Conservation (phyloP, 2,329 filamentous ascomycete species). For the Cercospora zeina region DNA sequence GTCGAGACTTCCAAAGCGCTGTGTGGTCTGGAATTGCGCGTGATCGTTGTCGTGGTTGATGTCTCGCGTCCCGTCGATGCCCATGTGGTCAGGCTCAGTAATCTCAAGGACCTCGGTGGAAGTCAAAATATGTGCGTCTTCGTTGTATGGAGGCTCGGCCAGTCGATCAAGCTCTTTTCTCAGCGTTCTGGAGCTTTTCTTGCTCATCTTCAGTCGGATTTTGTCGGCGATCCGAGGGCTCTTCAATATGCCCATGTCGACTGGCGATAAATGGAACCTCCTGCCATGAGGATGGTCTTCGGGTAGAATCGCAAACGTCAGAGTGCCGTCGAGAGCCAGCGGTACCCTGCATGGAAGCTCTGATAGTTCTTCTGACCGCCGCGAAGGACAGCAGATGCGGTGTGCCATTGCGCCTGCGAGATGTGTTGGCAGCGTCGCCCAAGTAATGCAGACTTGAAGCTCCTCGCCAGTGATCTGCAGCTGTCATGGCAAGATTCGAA, state of each 20-base stretch:
- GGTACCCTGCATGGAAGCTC: constrained; percentile 2
- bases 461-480: neutral
- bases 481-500: neutral
- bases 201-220: constrained; percentile 24
- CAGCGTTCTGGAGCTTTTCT: constrained; percentile 21
- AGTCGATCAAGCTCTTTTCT: constrained; percentile 21
- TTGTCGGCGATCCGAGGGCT: constrained; percentile 23
- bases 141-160: constrained; percentile 11
- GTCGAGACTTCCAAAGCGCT: constrained; percentile 14
- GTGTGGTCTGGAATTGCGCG: neutral
- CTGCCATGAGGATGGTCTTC: constrained; percentile 21
- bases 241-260: constrained; percentile 20
- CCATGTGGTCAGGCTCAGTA: neutral
- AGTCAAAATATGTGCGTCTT: constrained; percentile 17
- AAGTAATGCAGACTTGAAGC: neutral
- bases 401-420: constrained; percentile 13
- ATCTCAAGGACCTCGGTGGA: constrained; percentile 18
- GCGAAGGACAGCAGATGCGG: constrained; percentile 19
- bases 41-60: neutral
- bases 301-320: constrained; percentile 10
- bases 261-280: constrained; percentile 18
- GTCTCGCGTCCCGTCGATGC: neutral
- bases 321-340: constrained; percentile 14
- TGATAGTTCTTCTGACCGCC: constrained; percentile 5
- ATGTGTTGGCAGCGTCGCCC: neutral